A percentile compares a stretch with the other conserved stretches of the same genome.
phyloP scores from a whole-genome alignment of 2,329 filamentous ascomycete species.

The Cryphonectria radicalis region DNA sequence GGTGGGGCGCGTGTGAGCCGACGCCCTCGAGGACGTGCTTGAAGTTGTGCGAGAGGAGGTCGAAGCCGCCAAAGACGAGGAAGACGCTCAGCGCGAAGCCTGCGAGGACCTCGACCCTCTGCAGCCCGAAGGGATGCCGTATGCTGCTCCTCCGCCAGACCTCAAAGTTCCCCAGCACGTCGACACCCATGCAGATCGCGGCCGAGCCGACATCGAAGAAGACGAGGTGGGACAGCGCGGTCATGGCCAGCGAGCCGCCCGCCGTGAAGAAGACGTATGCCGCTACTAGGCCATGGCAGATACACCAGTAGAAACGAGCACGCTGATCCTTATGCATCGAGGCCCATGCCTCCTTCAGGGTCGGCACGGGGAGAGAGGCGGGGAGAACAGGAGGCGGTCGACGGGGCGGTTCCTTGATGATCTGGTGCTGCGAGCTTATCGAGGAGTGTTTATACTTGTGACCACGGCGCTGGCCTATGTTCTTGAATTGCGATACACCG shows the following conservation, averaged over 20 bases:
- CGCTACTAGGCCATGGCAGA: constrained; percentile 84
- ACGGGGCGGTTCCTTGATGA: constrained; percentile 89
- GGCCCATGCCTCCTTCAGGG: constrained; percentile 81
- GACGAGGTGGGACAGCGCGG: constrained; percentile 87
- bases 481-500: constrained; percentile 51
- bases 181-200: constrained; percentile 86
- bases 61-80: constrained; percentile 95
- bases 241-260: constrained; percentile 85
- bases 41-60: constrained; percentile 90
- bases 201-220: constrained; percentile 96
- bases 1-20: constrained; percentile 74
- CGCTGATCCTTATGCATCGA: constrained; percentile 91
- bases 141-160: constrained; percentile 94
- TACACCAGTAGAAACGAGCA: constrained; percentile 82
- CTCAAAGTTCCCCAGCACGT: constrained; percentile 95
- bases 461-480: constrained; percentile 87
- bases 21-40: constrained; percentile 84
- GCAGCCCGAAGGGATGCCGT: constrained; percentile 89
- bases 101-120: constrained; percentile 89
- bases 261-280: constrained; percentile 85
- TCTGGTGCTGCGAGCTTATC: constrained; percentile 85
- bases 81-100: constrained; percentile 97
- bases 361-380: constrained; percentile 89
- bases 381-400: constrained; percentile 87
- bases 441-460: constrained; percentile 98